A percentile compares a stretch with the other conserved stretches of the same genome.
phyloP scores from a whole-genome alignment of 805 yeast species.

The Myxozyma neotropica region DNA sequence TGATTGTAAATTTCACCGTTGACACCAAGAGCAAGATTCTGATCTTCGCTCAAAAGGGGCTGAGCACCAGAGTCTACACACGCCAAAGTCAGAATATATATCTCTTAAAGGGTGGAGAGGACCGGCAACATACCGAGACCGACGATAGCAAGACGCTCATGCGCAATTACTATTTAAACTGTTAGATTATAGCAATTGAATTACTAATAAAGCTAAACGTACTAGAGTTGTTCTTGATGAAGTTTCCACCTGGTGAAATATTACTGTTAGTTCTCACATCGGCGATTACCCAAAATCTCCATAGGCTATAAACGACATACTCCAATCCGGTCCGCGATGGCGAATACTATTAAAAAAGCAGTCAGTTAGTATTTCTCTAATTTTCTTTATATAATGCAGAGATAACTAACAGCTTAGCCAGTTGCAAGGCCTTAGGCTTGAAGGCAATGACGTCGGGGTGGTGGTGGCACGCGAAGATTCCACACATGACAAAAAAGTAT shows the following conservation, averaged over 20 bases:
- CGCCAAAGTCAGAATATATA: neutral
- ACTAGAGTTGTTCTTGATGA: conserved; percentile 69
- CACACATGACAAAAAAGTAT: conserved; percentile 72
- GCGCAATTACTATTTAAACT: conserved; percentile 58
- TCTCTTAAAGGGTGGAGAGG: neutral
- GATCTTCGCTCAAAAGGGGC: conserved; percentile 85
- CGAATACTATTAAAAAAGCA: conserved; percentile 60
- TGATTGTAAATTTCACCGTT: conserved; percentile 99
- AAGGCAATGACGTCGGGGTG: conserved; percentile 78
- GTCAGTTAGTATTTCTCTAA: neutral
- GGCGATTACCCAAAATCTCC: conserved; percentile 5
- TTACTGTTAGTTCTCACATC: neutral
- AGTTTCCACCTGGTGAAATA: conserved; percentile 59
- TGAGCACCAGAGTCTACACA: conserved; percentile 95
- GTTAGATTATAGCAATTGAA: neutral
- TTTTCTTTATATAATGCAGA: neutral
- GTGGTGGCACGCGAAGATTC: conserved; percentile 90
- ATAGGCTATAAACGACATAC: conserved; percentile 15
- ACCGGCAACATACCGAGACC: conserved; percentile 61
- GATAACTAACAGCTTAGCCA: conserved; percentile 57
- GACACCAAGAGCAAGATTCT: conserved; percentile 72
- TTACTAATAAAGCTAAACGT: conserved; percentile 2
- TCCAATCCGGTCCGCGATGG: conserved; percentile 99
- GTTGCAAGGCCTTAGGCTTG: conserved; percentile 85
- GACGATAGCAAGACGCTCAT: conserved; percentile 96